Evolutionary conservation across 176 grass and related monocot genomes (phyloP).

Genomic region (Eleusine indica): DNA sequence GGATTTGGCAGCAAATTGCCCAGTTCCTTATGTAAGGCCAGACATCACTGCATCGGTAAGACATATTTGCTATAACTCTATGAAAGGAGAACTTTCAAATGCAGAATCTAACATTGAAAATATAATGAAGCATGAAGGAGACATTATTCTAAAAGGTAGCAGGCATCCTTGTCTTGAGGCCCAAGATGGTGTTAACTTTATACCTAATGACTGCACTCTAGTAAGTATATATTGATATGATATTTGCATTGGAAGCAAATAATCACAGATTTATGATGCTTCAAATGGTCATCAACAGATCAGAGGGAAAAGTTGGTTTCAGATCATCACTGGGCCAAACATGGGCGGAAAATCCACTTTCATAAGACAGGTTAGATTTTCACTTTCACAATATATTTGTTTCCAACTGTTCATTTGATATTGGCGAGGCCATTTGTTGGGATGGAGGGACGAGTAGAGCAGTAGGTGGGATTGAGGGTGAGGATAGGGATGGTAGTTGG

Average conservation of each 20-base stretch:
- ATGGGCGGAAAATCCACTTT: constrained; percentile 99
- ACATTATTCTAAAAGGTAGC: constrained; percentile 92
- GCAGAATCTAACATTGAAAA: constrained; percentile 20
- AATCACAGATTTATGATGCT: constrained; percentile 16
- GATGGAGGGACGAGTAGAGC: too few relatives aligned
- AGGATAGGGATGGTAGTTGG: background rate
- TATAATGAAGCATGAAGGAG: constrained; percentile 75
- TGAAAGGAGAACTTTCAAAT: constrained; percentile 31
- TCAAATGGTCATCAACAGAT: constrained; percentile 60
- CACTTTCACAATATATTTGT: constrained; percentile 9
- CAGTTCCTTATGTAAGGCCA: constrained; percentile 91
- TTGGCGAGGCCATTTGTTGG: background rate
- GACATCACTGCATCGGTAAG: constrained; percentile 84
- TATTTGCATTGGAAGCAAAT: constrained; percentile 15
- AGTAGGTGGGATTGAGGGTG: too few relatives aligned
- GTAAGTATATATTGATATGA: constrained; percentile 48
- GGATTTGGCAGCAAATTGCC: constrained; percentile 80
- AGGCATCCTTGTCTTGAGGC: constrained; percentile 96
- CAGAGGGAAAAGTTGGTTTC: constrained; percentile 97
- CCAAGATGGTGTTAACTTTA: constrained; percentile 97
- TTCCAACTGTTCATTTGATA: background rate
- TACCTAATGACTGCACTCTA: constrained; percentile 94
- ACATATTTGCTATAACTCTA: constrained; percentile 36
- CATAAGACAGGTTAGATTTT: constrained; percentile 83
- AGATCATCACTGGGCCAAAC: constrained; percentile 98